Evolutionary conservation across 768 basidiomycete genomes (phyloP), one percentile per base, ranked within the genome.

Genomic region (Royoungia palumana): DNA sequence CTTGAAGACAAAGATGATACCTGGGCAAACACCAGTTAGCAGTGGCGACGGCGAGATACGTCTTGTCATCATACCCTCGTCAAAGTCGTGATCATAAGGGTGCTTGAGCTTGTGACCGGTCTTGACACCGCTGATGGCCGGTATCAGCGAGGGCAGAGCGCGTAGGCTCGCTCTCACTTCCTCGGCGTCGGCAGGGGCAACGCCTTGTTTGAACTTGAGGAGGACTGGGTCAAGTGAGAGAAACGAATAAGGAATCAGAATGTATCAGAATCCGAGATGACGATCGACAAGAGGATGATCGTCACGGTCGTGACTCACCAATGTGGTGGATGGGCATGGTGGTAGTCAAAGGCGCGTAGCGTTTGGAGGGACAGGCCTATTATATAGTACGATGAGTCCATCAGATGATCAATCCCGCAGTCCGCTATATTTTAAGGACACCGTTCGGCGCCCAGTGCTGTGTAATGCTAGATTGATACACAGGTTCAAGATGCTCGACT

Each of bases 1-100:
- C 21, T 65, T 41, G 38, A 65, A 67, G 35, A 59, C 10, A 21
- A 64, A 51, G 21, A 64, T 52, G 25, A 56, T 10, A 13, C 64
- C 63, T 66, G 35, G 12, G 20, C 11, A 14, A 8, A 16, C 32
- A 14, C n/a, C n/a, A n/a, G n/a, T n/a, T n/a, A n/a, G n/a, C n/a
- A n/a, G n/a, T n/a, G n/a, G n/a, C n/a, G n/a, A n/a, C n/a, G n/a
- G n/a, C n/a, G n/a, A n/a, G n/a, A n/a, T n/a, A n/a, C n/a, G n/a
- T n/a, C n/a, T n/a, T n/a, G n/a, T 32, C 16, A 24, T 36, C 13
- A 17, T 32, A 67, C 65, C 62, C 49, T 55, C 46, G 39, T 63
- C 60, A 36, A 41, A 67, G 41, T 53, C 57, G 8, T 47, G 65
- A 34, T 56, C 57, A 21, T 60, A 16, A 8, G 49, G 47, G 34